Percentiles rank a stretch among this genome's conserved stretches.
These are phyloP conservation scores for Blumeriella jaapii DNA, from an alignment of 2,329 filamentous ascomycete genomes.

Conservation along the genomic window DNA sequence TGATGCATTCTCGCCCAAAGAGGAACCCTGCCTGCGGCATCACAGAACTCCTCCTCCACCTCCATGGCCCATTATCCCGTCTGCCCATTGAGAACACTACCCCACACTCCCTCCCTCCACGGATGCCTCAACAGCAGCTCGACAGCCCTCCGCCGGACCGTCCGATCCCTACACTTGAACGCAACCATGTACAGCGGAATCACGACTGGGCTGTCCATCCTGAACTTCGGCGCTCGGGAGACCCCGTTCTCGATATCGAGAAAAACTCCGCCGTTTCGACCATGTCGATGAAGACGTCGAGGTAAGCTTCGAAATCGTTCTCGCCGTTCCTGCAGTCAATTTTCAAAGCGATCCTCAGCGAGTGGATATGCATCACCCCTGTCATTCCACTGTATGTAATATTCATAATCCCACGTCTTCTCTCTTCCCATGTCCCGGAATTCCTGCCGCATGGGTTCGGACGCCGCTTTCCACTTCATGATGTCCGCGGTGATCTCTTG, in stretches of 20 bases:
- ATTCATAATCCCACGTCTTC: too few relatives aligned
- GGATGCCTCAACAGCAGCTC: slow-evolving; percentile 45
- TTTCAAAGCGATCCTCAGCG: slow-evolving; percentile 18
- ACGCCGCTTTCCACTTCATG: slow-evolving; percentile 4
- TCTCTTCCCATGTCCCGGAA: background rate
- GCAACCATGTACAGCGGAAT: slow-evolving; percentile 51
- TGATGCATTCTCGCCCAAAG: slow-evolving; percentile 11
- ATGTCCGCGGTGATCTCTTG: slow-evolving; percentile 5
- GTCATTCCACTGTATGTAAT: too few relatives aligned
- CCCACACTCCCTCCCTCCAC: slow-evolving; percentile 54
- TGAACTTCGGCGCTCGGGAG: slow-evolving; percentile 31
- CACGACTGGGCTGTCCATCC: slow-evolving; percentile 50
- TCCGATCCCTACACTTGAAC: slow-evolving; percentile 48
- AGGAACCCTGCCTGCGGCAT: slow-evolving; percentile 5
- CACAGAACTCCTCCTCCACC: slow-evolving; percentile 12
- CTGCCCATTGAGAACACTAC: slow-evolving; percentile 23
- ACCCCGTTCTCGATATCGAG: slow-evolving; percentile 2
- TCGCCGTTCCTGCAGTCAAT: slow-evolving; percentile 10
- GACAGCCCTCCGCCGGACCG: slow-evolving; percentile 47
- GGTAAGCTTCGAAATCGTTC: slow-evolving; percentile 4
- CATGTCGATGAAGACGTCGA: slow-evolving; percentile 2
- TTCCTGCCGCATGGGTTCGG: slow-evolving; percentile 4
- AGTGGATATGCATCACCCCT: slow-evolving; percentile 48
- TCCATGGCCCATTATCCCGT: slow-evolving; percentile 10
- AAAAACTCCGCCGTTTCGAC: slow-evolving; percentile 2